These are phyloP conservation scores for Gentiana macrophylla DNA, from an alignment of 257 asterid species.

Conservation along the genomic window DNA sequence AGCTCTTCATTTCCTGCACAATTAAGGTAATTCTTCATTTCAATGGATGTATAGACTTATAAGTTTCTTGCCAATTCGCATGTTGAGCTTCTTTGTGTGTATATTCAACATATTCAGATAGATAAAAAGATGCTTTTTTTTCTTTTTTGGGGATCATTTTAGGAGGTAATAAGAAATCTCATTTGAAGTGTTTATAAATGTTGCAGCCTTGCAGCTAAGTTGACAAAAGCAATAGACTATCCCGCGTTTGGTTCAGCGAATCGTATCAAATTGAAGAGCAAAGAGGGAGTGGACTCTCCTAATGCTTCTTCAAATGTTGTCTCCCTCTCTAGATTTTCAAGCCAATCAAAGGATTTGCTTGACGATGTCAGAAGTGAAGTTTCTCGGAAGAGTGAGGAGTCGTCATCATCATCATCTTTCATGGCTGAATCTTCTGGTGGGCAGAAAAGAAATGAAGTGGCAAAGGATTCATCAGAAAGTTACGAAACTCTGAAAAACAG, in stretches of 20 bases:
- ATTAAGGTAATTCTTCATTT: constrained; percentile 32
- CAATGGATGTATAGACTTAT: no score
- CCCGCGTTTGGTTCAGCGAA: constrained; percentile 32
- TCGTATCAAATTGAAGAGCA: constrained; percentile 16
- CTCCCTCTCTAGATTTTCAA: constrained; percentile 37
- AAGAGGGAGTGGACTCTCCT: constrained; percentile 20
- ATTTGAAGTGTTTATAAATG: constrained; percentile 7
- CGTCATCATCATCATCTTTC: neutral
- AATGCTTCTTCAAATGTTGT: constrained; percentile 14
- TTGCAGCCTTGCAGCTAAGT: constrained; percentile 47
- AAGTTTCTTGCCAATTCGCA: no score
- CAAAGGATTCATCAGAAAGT: constrained; percentile 11
- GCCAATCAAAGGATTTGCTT: constrained; percentile 19
- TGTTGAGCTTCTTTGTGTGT: no score
- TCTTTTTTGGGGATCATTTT: neutral
- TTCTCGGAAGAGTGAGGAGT: constrained; percentile 22
- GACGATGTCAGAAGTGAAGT: constrained; percentile 23
- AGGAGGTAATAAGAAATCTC: neutral
- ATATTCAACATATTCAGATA: no score
- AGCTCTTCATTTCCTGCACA: constrained; percentile 47
- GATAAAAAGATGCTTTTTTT: neutral
- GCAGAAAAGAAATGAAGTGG: constrained; percentile 12
- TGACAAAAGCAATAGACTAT: constrained; percentile 29
- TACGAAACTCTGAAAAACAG: constrained; percentile 14
- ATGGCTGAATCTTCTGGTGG: constrained; percentile 18